Evolutionary conservation across 176 grass and related monocot genomes (phyloP), one percentile per base, ranked within the genome.

Genomic region (Oryza coarctata): DNA sequence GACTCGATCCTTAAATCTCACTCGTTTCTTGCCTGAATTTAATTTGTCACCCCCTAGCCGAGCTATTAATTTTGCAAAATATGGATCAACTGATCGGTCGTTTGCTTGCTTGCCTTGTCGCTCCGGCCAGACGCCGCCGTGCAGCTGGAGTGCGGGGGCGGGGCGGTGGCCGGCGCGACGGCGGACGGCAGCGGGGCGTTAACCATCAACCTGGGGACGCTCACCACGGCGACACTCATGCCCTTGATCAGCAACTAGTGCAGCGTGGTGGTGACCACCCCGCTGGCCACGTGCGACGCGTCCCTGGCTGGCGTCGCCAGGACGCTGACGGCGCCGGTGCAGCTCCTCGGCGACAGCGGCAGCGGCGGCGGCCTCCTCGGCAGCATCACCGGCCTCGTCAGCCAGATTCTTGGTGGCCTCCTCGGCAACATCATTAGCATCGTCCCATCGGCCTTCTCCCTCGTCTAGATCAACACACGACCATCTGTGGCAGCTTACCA

Each of bases 221-320:
- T 28, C 62, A 3, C 3, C n/a, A 0, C 4, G 38, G 1, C 10
- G 1, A 1, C 70, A 20, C 10, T 80, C 18, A 0, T 18, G 14
- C 4, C 20, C 10, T 0, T 88, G 12, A 0, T 65, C 23, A 0
- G 3, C 17, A 30, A 58, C 32, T 14, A n/a, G 49, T 94, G 92
- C 84, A 87, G 79, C 0, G 5, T 90, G 18, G 78, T 55, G 2
- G 85, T 94, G 23, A 6, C 1, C 63, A 94, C 88, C 43, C 85
- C 88, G 40, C 75, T 94, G 45, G 80, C n/a, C 29, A 40, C 80
- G 1, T 94, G 86, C 80, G 73, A 94, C 65, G 61, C 3, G 6
- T 75, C 47, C 23, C 68, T 92, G 28, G 87, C 84, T 11, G 41
- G 18, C 31, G 31, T 43, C 39, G 50, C 81, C 6, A 87, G 89